A percentile compares a stretch with the other conserved stretches of the same genome.
Conservation (phyloP, 2,329 filamentous ascomycete species). For the Epichloe elymi region DNA sequence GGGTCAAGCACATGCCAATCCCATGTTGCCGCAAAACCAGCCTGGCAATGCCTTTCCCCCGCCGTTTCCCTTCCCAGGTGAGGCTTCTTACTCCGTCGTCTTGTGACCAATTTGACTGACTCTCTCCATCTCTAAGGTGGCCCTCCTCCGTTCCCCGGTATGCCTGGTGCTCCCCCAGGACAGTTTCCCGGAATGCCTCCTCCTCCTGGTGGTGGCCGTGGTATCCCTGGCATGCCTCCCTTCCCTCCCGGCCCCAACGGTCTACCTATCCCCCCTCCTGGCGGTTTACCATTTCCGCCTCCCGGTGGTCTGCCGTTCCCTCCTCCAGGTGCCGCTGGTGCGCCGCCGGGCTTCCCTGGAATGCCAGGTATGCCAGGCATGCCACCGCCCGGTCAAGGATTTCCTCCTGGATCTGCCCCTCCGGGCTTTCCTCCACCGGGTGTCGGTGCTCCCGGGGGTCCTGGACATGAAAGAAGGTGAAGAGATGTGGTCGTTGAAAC, state of each 20-base stretch:
- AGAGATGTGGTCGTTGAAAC: neutral
- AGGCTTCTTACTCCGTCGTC: slow-evolving; percentile 14
- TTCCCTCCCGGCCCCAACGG: slow-evolving; percentile 24
- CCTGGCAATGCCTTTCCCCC: slow-evolving; percentile 38
- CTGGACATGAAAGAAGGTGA: slow-evolving; percentile 28
- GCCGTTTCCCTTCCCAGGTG: slow-evolving; percentile 51
- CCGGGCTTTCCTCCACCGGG: slow-evolving; percentile 12
- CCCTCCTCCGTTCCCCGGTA: slow-evolving; percentile 46
- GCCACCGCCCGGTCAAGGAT: slow-evolving; percentile 29
- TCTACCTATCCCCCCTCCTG: slow-evolving; percentile 23
- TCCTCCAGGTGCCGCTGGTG: slow-evolving; percentile 19
- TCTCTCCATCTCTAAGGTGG: slow-evolving; percentile 17
- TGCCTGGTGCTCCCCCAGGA: slow-evolving; percentile 29
- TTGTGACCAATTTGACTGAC: slow-evolving; percentile 7
- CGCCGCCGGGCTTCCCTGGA: slow-evolving; percentile 18
- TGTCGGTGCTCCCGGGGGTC: slow-evolving; percentile 13
- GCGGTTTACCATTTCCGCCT: slow-evolving; percentile 25
- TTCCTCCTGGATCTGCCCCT: slow-evolving; percentile 23
- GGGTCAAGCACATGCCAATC: slow-evolving; percentile 76
- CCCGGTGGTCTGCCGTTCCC: slow-evolving; percentile 26
- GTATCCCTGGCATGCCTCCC: slow-evolving; percentile 32
- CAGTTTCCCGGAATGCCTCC: slow-evolving; percentile 24
- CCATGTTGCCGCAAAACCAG: slow-evolving; percentile 63
- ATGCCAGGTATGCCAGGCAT: slow-evolving; percentile 20
- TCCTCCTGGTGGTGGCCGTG: slow-evolving; percentile 33